Evolutionary conservation across 352 stramenopile genomes (phyloP).

Genomic region (Globisporangium ultimum): DNA sequence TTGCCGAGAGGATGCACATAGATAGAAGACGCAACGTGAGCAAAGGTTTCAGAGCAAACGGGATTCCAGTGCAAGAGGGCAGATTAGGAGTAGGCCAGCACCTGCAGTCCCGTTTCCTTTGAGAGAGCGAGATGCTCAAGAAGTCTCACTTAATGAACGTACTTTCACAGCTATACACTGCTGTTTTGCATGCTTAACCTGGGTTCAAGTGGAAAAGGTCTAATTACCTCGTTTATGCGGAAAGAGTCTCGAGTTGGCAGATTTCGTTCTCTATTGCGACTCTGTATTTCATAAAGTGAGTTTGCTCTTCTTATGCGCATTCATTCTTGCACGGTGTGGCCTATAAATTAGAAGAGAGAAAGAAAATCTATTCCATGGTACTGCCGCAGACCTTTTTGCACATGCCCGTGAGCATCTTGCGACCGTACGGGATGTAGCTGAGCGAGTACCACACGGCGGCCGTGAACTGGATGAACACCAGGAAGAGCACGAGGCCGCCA

Average conservation of each 20-base stretch:
- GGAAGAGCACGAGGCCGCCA: conserved; percentile 68
- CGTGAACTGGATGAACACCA: conserved; percentile 74
- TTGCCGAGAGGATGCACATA: neutral
- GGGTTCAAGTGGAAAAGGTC: no score
- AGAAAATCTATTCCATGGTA: conserved; percentile 18
- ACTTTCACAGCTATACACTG: neutral
- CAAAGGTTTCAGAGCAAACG: neutral
- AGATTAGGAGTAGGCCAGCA: neutral
- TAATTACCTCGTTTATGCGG: no score
- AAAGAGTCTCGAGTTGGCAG: no score
- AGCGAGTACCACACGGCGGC: conserved; percentile 82
- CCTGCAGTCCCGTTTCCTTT: neutral
- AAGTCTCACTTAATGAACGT: neutral
- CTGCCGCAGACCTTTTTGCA: conserved; percentile 61
- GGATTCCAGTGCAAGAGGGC: neutral
- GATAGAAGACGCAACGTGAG: no score
- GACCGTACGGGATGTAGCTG: conserved; percentile 82
- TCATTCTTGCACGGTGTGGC: neutral
- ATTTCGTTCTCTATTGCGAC: no score
- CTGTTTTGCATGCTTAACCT: neutral
- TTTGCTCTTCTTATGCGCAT: no score
- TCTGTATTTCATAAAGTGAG: no score
- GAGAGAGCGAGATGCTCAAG: neutral
- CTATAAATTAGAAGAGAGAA: conserved; percentile 14
- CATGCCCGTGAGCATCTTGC: conserved; percentile 70